phyloP scores from a whole-genome alignment of 352 stramenopile genomes.

The Phytophthora constricta region DNA sequence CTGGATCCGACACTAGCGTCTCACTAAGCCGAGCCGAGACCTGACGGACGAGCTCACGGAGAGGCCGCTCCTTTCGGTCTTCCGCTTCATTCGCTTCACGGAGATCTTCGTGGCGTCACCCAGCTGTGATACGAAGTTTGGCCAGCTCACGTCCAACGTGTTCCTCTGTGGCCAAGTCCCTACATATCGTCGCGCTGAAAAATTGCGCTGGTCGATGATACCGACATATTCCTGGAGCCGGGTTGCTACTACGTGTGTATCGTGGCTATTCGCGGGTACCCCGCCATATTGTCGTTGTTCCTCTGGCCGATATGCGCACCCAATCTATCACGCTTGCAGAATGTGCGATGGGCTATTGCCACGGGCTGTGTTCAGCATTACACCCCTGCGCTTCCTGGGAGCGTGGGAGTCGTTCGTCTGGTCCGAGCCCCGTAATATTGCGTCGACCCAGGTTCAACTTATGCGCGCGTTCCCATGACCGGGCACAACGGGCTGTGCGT shows the following conservation, averaged over 20 bases:
- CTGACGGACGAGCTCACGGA: background rate
- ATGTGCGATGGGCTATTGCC: background rate
- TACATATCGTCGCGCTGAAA: background rate
- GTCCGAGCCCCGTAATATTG: background rate
- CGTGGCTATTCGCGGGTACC: background rate
- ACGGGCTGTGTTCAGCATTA: background rate
- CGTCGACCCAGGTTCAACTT: background rate
- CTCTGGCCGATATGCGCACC: conserved; percentile 6
- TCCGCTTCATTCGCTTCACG: conserved; percentile 8
- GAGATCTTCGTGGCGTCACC: background rate
- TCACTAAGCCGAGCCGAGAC: background rate
- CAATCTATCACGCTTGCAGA: conserved; percentile 2
- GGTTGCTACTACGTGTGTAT: background rate
- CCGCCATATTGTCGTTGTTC: background rate
- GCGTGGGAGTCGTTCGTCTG: background rate
- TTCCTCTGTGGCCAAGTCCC: conserved; percentile 1
- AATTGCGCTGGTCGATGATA: conserved; percentile 6
- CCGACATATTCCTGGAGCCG: background rate
- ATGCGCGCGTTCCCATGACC: background rate
- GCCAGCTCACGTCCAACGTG: background rate
- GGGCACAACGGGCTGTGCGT: background rate
- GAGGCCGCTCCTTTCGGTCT: background rate
- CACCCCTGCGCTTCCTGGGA: background rate
- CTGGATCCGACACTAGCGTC: conserved; percentile 4
- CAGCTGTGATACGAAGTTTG: conserved; percentile 2